Base-by-base conservation (phyloP, 1,139 yeast genomes). In the Pichia sp. region DNA sequence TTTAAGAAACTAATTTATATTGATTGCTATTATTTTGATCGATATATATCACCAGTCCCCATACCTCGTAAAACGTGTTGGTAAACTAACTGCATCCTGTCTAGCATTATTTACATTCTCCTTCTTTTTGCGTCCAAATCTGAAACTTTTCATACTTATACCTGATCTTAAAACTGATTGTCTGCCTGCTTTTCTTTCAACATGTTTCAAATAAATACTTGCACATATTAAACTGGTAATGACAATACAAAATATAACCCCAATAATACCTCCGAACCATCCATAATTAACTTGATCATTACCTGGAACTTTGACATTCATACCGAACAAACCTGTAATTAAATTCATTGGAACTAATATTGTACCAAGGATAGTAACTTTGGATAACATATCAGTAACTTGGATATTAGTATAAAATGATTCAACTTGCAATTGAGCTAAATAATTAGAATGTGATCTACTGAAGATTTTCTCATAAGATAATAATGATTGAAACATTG, bases 381-480 rank as follows among this genome's bases (percentile, higher is more conserved):
- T 85, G 29, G 96, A 87, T 51, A 92, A 73, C 75, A 90, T 84
- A 56, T 80, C 84, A 1, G 96, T 87, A 34, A 87, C 87, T 55
- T 81, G 78, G 60, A 87, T 83, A 62, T 86, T 89, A 35, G 95
- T 78, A 57, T 85, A 76, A 60, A 90, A 87, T 3, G 94, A 82
- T 64, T 89, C 96, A 41, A 90, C 96, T 63, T 90, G 97, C 58
- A 90, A 71, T 63, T 89, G 97, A 0, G 97, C 97, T 62, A 90
- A 71, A 63, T 90, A 90, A 62, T 90, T 90, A 27, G 96, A 76
- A 63, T 90, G 97, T 1, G 95, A 84, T 54, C 97, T 76, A 38
- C 95, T 82, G 60, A 92, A 83, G 56, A 90, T 89, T 73, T 90
- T 90, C 64, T 90, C 98, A 59, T 87, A 90, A 3, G 95, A 87